A percentile compares a stretch with the other conserved stretches of the same genome.
Evolutionary conservation across 176 grass and related monocot species (phyloP).

Genomic region (Puccinellia tenuiflora): DNA sequence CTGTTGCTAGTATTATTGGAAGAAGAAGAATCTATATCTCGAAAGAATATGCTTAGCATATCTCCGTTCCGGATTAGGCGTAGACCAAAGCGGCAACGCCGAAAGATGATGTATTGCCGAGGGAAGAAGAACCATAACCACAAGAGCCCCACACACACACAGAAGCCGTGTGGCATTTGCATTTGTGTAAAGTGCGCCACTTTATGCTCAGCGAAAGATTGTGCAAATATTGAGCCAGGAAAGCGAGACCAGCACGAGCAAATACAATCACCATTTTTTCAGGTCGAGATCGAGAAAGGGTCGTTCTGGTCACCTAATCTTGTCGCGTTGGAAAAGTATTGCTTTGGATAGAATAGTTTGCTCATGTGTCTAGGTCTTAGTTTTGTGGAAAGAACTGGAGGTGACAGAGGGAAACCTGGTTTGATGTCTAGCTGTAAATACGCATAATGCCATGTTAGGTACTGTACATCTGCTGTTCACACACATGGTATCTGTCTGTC

Average conservation of each 20-base stretch:
- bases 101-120: background rate
- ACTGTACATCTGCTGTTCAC: constrained; percentile 9
- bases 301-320: background rate
- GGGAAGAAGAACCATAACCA: background rate
- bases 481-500: constrained; percentile 2
- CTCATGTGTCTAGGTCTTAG: constrained; percentile 13
- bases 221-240: background rate
- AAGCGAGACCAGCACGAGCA: constrained; percentile 8
- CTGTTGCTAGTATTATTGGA: background rate
- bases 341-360: background rate
- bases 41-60: constrained; percentile 47
- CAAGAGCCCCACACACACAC: constrained; percentile 7
- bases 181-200: background rate
- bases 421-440: constrained; percentile 14
- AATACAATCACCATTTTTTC: background rate
- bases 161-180: constrained; percentile 29
- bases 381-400: constrained; percentile 7
- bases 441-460: background rate
- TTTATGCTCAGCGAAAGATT: background rate
- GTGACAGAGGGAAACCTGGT: background rate
- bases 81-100: background rate
- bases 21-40: constrained; percentile 2
- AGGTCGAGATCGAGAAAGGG: background rate
- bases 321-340: constrained; percentile 21
- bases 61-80: background rate